Evolutionary conservation across 768 basidiomycete genomes (phyloP).

Genomic region (Cystofilobasidium bisporidii): DNA sequence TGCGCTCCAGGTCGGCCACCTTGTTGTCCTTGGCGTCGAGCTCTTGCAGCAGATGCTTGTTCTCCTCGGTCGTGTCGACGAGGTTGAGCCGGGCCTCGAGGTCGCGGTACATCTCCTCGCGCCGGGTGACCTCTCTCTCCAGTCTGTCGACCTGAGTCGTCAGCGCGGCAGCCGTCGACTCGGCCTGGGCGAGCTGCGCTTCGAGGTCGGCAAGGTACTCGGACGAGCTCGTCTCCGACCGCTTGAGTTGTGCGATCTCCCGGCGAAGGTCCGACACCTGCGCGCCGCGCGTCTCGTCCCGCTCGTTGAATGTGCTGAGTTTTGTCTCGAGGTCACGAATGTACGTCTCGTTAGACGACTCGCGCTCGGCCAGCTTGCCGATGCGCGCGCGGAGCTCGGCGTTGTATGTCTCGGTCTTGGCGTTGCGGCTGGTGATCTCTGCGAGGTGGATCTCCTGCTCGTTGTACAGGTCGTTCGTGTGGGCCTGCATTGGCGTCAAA

Average conservation of each 20-base stretch:
- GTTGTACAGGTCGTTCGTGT: constrained; percentile 84
- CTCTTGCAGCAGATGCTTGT: constrained; percentile 61
- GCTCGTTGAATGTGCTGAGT: constrained; percentile 75
- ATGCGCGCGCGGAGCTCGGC: constrained; percentile 73
- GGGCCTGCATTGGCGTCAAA: no score
- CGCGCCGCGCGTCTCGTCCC: constrained; percentile 61
- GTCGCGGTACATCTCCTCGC: constrained; percentile 58
- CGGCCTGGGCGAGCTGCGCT: constrained; percentile 51
- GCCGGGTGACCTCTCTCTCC: constrained; percentile 65
- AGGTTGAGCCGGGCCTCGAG: constrained; percentile 63
- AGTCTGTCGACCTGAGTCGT: constrained; percentile 63
- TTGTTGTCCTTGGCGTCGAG: constrained; percentile 71
- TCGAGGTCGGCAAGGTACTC: constrained; percentile 84
- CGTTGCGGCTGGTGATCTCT: constrained; percentile 50
- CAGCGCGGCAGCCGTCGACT: constrained; percentile 47
- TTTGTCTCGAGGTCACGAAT: constrained; percentile 87
- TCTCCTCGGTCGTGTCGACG: constrained; percentile 51
- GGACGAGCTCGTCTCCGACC: constrained; percentile 58
- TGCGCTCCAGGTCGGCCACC: constrained; percentile 64
- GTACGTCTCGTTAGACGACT: constrained; percentile 89
- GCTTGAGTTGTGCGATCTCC: constrained; percentile 68
- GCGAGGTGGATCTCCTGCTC: constrained; percentile 70
- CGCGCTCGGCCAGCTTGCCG: constrained; percentile 73
- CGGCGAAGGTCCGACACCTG: constrained; percentile 73
- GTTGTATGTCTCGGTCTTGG: constrained; percentile 73